phyloP scores from a whole-genome alignment of 2,329 filamentous ascomycete genomes.

The Davidsoniella virescens region DNA sequence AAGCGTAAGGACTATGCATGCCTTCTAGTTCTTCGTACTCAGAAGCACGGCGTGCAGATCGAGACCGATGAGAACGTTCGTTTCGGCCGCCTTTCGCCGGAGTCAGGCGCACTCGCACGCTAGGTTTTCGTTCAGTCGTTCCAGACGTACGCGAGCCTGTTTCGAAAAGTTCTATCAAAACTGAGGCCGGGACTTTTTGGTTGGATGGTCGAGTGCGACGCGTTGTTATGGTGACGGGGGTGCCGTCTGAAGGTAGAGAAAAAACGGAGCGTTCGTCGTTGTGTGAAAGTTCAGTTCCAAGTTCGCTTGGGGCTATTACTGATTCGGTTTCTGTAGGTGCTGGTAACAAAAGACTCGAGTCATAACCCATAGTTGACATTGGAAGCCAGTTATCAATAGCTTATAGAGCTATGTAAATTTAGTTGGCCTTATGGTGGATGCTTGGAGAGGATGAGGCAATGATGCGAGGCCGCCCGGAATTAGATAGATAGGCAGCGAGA shows the following conservation, averaged over 20 bases:
- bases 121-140: slow-evolving; percentile 54
- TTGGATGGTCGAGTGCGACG: slow-evolving; percentile 29
- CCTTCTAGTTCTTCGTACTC: slow-evolving; percentile 39
- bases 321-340: slow-evolving; percentile 51
- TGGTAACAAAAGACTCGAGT: slow-evolving; percentile 48
- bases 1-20: slow-evolving; percentile 58
- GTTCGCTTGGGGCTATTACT: slow-evolving; percentile 33
- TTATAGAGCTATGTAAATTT: too few relatives aligned
- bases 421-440: not conserved
- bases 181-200: slow-evolving; percentile 48
- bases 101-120: slow-evolving; percentile 63
- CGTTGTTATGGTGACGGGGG: slow-evolving; percentile 81
- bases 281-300: slow-evolving; percentile 52
- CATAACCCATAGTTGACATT: slow-evolving; percentile 32
- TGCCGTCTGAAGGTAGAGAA: slow-evolving; percentile 72
- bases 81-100: slow-evolving; percentile 54
- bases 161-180: slow-evolving; percentile 92
- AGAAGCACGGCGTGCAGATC: slow-evolving; percentile 43
- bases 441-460: not conserved
- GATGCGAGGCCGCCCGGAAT: not conserved
- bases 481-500: not conserved
- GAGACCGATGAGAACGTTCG: slow-evolving; percentile 65
- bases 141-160: slow-evolving; percentile 33
- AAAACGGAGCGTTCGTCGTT: slow-evolving; percentile 59
- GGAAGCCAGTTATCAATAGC: not conserved